phyloP scores from a whole-genome alignment of 2,329 filamentous ascomycete species.

The Fusarium anguioides region DNA sequence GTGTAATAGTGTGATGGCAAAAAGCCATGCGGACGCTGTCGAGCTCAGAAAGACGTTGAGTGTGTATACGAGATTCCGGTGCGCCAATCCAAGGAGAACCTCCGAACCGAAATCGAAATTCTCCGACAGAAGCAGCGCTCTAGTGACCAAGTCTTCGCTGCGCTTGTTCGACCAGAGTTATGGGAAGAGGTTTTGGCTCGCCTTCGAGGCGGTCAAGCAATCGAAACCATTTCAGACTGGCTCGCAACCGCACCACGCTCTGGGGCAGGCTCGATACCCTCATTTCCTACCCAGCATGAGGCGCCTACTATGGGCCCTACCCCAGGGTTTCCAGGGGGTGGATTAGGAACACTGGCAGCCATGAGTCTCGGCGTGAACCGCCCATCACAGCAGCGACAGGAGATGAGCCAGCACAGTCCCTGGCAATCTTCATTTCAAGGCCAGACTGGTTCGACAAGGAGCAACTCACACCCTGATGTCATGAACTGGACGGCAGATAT shows the following conservation, averaged over 20 bases:
- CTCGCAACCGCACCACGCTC: conserved; percentile 53
- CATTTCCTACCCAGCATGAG: conserved; percentile 41
- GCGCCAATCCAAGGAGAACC: conserved; percentile 71
- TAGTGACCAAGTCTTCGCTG: conserved; percentile 66
- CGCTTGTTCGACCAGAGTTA: conserved; percentile 61
- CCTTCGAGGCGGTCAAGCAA: conserved; percentile 63
- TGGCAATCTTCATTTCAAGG: conserved; percentile 62
- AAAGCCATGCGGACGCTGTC: conserved; percentile 66
- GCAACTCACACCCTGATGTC: conserved; percentile 59
- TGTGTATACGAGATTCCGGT: conserved; percentile 72
- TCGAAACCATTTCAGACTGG: conserved; percentile 68
- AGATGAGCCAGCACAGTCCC: conserved; percentile 58
- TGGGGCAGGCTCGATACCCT: conserved; percentile 46
- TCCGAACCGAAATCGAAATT: conserved; percentile 69
- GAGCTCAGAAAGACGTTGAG: conserved; percentile 63
- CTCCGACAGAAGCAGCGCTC: conserved; percentile 65
- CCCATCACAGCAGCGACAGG: conserved; percentile 50
- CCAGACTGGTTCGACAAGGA: conserved; percentile 59
- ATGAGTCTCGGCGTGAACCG: conserved; percentile 48
- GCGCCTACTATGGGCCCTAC: conserved; percentile 34
- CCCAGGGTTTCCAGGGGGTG: conserved; percentile 46
- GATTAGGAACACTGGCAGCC: conserved; percentile 45
- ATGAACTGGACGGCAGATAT: conserved; percentile 60
- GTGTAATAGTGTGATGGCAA: conserved; percentile 67
- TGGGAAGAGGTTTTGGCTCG: conserved; percentile 66